phyloP scores from a whole-genome alignment of 768 basidiomycete genomes.

The Ramaria rubella region DNA sequence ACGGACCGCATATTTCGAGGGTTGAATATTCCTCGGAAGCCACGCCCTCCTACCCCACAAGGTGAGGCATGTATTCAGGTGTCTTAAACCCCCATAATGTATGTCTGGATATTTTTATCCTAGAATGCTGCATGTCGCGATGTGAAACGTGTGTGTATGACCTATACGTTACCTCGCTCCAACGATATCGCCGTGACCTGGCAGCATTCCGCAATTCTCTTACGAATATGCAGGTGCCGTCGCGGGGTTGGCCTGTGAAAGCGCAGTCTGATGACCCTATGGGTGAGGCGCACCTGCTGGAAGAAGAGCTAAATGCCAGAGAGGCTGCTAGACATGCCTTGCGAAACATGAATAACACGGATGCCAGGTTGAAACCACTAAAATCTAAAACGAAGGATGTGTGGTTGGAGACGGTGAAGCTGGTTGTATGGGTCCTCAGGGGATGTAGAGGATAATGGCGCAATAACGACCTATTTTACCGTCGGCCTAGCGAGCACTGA shows the following conservation, averaged over 20 bases:
- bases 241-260: slow-evolving; percentile 57
- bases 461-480: background rate
- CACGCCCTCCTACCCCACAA: slow-evolving; percentile 57
- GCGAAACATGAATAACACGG: background rate
- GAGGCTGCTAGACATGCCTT: background rate
- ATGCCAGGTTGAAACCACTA: background rate
- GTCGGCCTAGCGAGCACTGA: too few relatives aligned
- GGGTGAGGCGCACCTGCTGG: background rate
- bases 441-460: slow-evolving; percentile 10
- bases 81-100: background rate
- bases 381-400: background rate
- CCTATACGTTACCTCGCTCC: slow-evolving; percentile 71
- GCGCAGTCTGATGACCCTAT: slow-evolving; percentile 27
- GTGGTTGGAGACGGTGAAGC: background rate
- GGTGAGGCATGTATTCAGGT: slow-evolving; percentile 36
- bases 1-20: slow-evolving; percentile 37
- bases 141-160: slow-evolving; percentile 91
- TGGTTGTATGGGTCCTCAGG: slow-evolving; percentile 3
- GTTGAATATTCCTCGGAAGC: slow-evolving; percentile 53
- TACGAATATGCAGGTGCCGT: slow-evolving; percentile 39
- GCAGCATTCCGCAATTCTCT: slow-evolving; percentile 45
- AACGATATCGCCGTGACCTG: slow-evolving; percentile 53
- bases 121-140: slow-evolving; percentile 94
- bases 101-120: background rate
- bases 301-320: background rate